Evolutionary conservation across 768 basidiomycete species (phyloP).

Genomic region (Auricularia heimuer): DNA sequence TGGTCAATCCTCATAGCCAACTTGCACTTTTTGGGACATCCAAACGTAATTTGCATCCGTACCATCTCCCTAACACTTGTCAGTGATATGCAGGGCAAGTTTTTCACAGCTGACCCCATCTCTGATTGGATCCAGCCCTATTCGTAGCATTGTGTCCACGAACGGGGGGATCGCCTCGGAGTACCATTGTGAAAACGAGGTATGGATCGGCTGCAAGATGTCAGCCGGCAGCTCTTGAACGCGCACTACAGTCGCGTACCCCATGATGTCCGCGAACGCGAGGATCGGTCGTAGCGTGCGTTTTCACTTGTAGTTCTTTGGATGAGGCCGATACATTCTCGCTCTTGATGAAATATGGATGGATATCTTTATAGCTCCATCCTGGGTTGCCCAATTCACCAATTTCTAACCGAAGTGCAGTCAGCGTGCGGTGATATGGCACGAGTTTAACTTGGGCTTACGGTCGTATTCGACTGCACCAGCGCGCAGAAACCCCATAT

Average conservation of each 20-base stretch:
- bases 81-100: neutral
- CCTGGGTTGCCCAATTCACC: neutral
- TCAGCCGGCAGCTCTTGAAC: neutral
- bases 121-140: too few species aligned
- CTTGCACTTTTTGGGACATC: too few species aligned
- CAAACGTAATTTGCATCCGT: neutral
- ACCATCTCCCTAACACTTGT: neutral
- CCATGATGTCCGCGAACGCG: neutral
- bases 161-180: neutral
- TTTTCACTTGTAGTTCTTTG: neutral
- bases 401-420: neutral
- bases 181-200: neutral
- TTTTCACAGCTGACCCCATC: neutral
- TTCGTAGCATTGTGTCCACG: neutral
- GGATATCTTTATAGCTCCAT: neutral
- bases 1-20: too few species aligned
- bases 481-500: constrained; percentile 12
- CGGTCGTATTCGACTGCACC: neutral
- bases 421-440: too few species aligned
- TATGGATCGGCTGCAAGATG: neutral
- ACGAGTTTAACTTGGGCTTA: neutral
- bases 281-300: neutral
- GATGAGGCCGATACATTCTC: neutral
- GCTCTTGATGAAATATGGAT: constrained; percentile 8
- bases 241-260: neutral